Percentiles rank a stretch among this genome's conserved stretches.
These are phyloP conservation scores for Calonectria crousiana DNA, from an alignment of 2,329 filamentous ascomycete genomes.

Conservation along the genomic window DNA sequence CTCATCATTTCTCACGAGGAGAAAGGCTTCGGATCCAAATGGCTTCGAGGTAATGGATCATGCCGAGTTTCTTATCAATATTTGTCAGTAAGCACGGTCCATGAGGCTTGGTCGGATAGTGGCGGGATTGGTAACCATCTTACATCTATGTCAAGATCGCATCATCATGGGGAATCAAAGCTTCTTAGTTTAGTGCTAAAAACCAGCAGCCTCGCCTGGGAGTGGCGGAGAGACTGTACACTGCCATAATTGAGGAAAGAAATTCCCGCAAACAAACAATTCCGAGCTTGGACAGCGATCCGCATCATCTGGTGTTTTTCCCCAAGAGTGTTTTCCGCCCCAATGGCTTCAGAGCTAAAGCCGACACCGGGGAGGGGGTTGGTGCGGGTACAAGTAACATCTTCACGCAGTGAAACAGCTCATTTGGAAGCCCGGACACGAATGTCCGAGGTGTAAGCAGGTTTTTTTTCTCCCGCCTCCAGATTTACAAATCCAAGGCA, in stretches of 20 bases:
- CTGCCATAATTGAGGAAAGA: conserved; percentile 5
- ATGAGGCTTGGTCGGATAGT: conserved; percentile 17
- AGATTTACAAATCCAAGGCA: conserved; percentile 2
- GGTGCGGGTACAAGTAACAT: conserved; percentile 33
- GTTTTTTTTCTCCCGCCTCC: conserved; percentile 10
- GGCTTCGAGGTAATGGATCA: neutral
- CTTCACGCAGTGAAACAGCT: conserved; percentile 24
- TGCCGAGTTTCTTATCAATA: conserved; percentile 19
- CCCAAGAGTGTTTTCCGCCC: conserved; percentile 36
- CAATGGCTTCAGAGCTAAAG: conserved; percentile 40
- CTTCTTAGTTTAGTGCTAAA: conserved; percentile 5
- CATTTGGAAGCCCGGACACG: conserved; percentile 35
- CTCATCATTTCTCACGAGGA: neutral
- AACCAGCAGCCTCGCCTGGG: conserved; percentile 17
- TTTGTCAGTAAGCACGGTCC: conserved; percentile 17
- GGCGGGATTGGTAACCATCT: conserved; percentile 20
- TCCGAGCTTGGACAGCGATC: conserved; percentile 22
- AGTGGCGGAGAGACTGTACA: conserved; percentile 27
- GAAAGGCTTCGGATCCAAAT: neutral
- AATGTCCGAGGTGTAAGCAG: conserved; percentile 36
- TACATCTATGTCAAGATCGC: conserved; percentile 27
- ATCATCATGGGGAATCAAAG: conserved; percentile 21
- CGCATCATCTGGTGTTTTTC: conserved; percentile 19
- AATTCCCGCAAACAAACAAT: conserved; percentile 39
- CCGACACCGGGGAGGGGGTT: conserved; percentile 44